Conservation (phyloP, 164 flowering plant species). For the Liriodendron chinense region DNA sequence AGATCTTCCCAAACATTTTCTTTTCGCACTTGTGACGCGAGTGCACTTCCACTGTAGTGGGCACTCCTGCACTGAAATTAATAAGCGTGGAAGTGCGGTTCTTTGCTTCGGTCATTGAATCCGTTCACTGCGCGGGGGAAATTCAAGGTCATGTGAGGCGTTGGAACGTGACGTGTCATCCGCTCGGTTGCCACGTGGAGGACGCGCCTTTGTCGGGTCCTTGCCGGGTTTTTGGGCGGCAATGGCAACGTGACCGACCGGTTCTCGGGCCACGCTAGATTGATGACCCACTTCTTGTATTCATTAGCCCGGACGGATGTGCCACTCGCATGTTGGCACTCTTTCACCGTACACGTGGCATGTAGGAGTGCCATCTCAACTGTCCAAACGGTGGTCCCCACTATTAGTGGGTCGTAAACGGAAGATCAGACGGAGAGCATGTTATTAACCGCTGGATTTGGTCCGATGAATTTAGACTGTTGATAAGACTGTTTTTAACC, state of each 20-base stretch:
- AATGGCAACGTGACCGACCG: background rate
- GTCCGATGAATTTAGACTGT: too few relatives aligned
- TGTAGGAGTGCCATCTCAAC: too few relatives aligned
- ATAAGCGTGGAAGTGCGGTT: background rate
- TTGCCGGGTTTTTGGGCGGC: background rate
- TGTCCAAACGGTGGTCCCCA: too few relatives aligned
- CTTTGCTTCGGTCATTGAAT: background rate
- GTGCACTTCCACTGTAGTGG: too few relatives aligned
- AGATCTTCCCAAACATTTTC: too few relatives aligned
- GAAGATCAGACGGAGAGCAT: too few relatives aligned
- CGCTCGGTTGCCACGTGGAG: background rate
- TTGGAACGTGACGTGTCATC: constrained; percentile 2
- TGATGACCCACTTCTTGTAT: background rate
- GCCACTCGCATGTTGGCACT: too few relatives aligned
- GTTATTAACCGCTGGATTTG: too few relatives aligned
- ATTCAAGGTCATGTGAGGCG: background rate
- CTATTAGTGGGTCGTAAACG: too few relatives aligned
- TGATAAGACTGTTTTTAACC: too few relatives aligned
- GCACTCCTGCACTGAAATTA: background rate
- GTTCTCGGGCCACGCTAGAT: background rate
- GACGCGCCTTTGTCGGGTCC: background rate
- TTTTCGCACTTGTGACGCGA: background rate
- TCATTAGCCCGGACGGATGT: too few relatives aligned
- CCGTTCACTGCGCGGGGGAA: background rate
- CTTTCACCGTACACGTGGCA: too few relatives aligned